Percentiles rank a stretch among this genome's conserved stretches.
phyloP scores from a whole-genome alignment of 2,329 filamentous ascomycete genomes.

The Polytolypa hystricis region DNA sequence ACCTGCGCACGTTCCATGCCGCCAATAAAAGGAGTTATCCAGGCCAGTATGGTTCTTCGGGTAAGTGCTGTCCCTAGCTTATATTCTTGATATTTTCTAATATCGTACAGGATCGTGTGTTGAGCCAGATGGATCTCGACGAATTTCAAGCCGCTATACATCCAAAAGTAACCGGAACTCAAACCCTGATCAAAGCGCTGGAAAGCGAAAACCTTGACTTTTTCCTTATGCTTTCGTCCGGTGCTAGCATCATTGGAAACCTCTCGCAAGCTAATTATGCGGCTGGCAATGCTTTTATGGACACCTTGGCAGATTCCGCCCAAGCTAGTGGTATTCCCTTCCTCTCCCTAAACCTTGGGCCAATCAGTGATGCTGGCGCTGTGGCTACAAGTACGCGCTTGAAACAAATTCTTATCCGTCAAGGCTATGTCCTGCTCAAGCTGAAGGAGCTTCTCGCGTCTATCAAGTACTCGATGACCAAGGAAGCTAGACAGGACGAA shows the following conservation, averaged over 20 bases:
- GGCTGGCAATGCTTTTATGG: conserved; percentile 29
- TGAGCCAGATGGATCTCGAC: conserved; percentile 18
- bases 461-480: conserved; percentile 1
- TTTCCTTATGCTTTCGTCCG: conserved; percentile 26
- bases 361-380: neutral
- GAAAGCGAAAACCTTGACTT: conserved; percentile 16
- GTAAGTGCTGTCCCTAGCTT: conserved; percentile 12
- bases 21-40: conserved; percentile 15
- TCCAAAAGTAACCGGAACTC: conserved; percentile 19
- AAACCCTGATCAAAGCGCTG: conserved; percentile 15
- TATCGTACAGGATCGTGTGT: conserved; percentile 15
- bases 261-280: conserved; percentile 26
- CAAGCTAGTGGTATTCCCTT: neutral
- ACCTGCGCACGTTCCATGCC: conserved; percentile 9
- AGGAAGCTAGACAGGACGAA: conserved; percentile 1
- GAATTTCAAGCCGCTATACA: conserved; percentile 9
- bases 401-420: neutral
- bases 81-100: neutral
- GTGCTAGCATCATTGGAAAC: conserved; percentile 24
- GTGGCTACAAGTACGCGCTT: neutral
- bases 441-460: neutral
- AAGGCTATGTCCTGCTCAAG: neutral
- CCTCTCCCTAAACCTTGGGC: neutral
- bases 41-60: conserved; percentile 13
- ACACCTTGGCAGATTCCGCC: conserved; percentile 11